Evolutionary conservation across 805 yeast species (phyloP), one percentile per base, ranked within the genome.

Genomic region (Metschnikowia shivogae): DNA sequence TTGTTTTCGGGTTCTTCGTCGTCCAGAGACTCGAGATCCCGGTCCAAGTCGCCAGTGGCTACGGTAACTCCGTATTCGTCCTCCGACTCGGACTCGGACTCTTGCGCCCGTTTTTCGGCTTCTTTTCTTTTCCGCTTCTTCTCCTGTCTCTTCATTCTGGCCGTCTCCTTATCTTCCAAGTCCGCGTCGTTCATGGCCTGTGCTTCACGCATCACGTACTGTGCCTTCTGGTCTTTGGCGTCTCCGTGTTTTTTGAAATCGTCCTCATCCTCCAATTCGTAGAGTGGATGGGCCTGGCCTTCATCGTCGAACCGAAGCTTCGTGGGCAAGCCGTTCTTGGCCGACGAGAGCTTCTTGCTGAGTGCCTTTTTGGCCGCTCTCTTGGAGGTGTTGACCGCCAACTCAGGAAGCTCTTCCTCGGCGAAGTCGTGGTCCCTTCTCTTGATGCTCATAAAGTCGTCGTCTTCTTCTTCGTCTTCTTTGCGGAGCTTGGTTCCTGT

Each of bases 281-380:
- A 93, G 5, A 92, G 72, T 8, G 95, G 86, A 64, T 92, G 98
- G 0, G 98, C 84, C 5, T 73, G 75, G 24, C 99, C 99, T 3
- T 92, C 97, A 50, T 93, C 99, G 60, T 93, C 99, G 60, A 92
- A 93, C 44, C 78, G 74, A 55, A 92, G 63, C 62, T 89, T 93
- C 17, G 85, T 80, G 13, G 96, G 84, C 46, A 80, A 77, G 1
- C 88, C 87, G 50, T 77, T 77, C 11, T 73, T 61, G 38, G 81
- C 69, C 20, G 81, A 54, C 1, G 89, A 78, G 33, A 80, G 77
- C 62, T 92, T 93, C 70, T 86, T 89, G 10, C 96, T 87, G 31
- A 90, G 71, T 0, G 97, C 97, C 55, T 80, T 82, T 73, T 88
- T 93, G 35, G 80, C 81, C 5, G 84, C 83, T 55, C 99, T 78